These are phyloP conservation scores for Dipodascus geniculatus DNA, from an alignment of 805 yeast genomes.

Conservation along the genomic window DNA sequence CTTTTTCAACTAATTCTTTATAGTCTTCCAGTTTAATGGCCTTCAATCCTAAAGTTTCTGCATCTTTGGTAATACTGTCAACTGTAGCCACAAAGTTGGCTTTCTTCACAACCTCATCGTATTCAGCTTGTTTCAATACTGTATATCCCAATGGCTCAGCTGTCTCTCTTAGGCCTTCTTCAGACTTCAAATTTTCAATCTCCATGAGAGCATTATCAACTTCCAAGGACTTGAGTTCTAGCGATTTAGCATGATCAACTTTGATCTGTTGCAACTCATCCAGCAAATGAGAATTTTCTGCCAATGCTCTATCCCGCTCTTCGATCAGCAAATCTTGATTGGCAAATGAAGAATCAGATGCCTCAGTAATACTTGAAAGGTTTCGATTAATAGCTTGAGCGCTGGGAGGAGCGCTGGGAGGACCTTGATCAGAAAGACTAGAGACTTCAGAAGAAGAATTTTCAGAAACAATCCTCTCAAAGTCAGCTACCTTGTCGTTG, in stretches of 20 bases:
- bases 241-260: background rate
- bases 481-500: background rate
- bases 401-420: no score
- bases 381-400: background rate
- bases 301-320: background rate
- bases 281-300: background rate
- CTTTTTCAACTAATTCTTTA: background rate
- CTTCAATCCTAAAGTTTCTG: slow-evolving; percentile 16
- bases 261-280: background rate
- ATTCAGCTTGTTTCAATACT: slow-evolving; percentile 24
- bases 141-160: slow-evolving; percentile 15
- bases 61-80: slow-evolving; percentile 19
- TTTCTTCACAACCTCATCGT: slow-evolving; percentile 7
- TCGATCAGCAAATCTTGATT: background rate
- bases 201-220: background rate
- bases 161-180: background rate
- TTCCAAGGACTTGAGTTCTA: background rate
- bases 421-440: background rate
- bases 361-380: background rate
- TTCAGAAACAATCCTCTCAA: background rate
- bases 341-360: background rate
- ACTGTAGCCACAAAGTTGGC: slow-evolving; percentile 2
- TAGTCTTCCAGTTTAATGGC: slow-evolving; percentile 15
- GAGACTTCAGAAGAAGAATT: background rate
- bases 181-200: background rate